Conservation (phyloP, 176 grass and related monocot species). For the Rhipidocladum racemiflorum region DNA sequence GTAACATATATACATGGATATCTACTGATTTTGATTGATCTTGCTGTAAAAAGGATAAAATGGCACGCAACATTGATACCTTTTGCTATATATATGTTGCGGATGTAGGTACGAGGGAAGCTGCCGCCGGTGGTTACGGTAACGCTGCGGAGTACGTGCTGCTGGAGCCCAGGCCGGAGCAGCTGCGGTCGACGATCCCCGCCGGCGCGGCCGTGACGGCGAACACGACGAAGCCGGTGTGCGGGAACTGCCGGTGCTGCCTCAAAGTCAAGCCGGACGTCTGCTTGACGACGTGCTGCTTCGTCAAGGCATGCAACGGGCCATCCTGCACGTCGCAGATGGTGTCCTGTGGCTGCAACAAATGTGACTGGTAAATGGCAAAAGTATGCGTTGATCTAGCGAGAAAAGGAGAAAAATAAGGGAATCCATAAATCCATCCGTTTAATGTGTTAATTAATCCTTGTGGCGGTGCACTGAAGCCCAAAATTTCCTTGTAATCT, state of each 20-base stretch:
- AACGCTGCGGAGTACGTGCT: not conserved
- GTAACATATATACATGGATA: not conserved
- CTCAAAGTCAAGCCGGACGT: not conserved
- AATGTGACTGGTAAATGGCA: not conserved
- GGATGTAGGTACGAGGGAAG: not conserved
- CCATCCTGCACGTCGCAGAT: conserved; percentile 20
- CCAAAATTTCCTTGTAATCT: too few species aligned
- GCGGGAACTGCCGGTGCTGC: conserved; percentile 41
- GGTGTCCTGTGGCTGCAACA: conserved; percentile 34
- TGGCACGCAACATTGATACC: not conserved
- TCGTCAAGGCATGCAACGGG: conserved; percentile 18
- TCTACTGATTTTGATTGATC: not conserved
- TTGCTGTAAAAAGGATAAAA: not conserved
- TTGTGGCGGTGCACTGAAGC: too few species aligned
- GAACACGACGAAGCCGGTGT: not conserved
- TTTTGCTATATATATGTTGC: not conserved
- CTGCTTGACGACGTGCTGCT: conserved; percentile 49
- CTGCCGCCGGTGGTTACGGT: not conserved
- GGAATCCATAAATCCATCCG: too few species aligned
- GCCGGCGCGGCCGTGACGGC: not conserved
- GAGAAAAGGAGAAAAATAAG: too few species aligned
- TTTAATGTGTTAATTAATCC: too few species aligned
- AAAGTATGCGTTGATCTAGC: not conserved
- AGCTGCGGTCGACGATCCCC: not conserved
- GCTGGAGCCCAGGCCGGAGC: not conserved